phyloP scores from a whole-genome alignment of 176 grass and related monocot species.

The Zoysia japonica region DNA sequence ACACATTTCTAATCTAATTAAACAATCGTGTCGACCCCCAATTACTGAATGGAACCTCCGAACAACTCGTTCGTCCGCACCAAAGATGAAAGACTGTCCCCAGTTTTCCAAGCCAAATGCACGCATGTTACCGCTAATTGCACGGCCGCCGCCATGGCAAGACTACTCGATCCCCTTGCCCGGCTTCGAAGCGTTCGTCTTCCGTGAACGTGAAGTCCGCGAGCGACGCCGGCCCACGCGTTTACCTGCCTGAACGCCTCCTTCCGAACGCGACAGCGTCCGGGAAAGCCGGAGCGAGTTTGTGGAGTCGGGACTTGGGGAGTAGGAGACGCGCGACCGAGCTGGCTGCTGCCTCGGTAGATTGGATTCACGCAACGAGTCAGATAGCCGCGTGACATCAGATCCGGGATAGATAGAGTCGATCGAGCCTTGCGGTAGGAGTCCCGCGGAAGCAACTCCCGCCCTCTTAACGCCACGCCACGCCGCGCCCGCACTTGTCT shows the following conservation, averaged over 20 bases:
- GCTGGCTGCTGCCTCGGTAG: no score
- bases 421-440: constrained; percentile 52
- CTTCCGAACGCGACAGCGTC: no score
- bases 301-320: no score
- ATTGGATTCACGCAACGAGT: no score
- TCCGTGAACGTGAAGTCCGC: constrained; percentile 60
- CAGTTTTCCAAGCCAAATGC: not conserved
- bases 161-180: constrained; percentile 13
- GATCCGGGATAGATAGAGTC: not conserved
- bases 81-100: not conserved
- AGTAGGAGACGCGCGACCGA: no score
- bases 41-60: not conserved
- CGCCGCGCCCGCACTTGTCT: not conserved
- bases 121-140: not conserved
- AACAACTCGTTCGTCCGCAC: not conserved
- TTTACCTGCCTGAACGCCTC: no score
- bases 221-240: constrained; percentile 8
- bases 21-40: not conserved
- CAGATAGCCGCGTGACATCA: not conserved
- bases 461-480: constrained; percentile 39
- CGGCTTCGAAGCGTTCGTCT: constrained; percentile 39
- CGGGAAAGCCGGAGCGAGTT: no score
- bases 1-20: not conserved
- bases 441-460: constrained; percentile 64
- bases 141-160: not conserved